A percentile compares a stretch with the other conserved stretches of the same genome.
These are phyloP conservation scores for Ceraceosorus bombacis DNA, from an alignment of 1,284 basidiomycete species.

Conservation along the genomic window DNA sequence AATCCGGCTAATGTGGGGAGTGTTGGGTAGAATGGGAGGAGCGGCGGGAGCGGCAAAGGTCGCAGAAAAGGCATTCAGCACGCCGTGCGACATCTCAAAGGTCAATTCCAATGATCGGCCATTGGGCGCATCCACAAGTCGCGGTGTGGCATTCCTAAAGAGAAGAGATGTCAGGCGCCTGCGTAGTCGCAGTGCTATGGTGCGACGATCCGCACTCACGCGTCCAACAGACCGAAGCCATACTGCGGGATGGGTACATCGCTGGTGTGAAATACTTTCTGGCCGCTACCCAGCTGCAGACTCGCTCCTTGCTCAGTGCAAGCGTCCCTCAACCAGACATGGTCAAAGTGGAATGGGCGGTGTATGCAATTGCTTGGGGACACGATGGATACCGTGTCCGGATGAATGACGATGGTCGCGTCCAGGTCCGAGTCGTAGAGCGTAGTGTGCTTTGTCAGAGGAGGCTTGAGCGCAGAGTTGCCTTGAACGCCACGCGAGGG, in stretches of 20 bases:
- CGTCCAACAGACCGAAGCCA: constrained; percentile 50
- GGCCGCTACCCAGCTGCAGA: constrained; percentile 65
- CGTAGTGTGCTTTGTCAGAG: too few species aligned
- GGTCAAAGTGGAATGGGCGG: constrained; percentile 30
- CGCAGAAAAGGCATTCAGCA: constrained; percentile 35
- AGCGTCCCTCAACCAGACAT: constrained; percentile 55
- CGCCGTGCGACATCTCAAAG: constrained; percentile 22
- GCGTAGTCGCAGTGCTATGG: neutral
- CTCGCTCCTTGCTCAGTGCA: constrained; percentile 54
- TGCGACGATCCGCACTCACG: constrained; percentile 49
- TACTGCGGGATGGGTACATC: constrained; percentile 49
- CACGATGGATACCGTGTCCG: too few species aligned
- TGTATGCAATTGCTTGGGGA: neutral
- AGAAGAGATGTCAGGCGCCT: too few species aligned
- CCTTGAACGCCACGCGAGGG: too few species aligned
- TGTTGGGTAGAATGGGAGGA: neutral
- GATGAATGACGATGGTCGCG: too few species aligned
- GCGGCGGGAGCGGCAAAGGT: constrained; percentile 14
- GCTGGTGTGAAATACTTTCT: constrained; percentile 66
- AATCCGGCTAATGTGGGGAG: constrained; percentile 45
- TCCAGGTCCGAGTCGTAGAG: too few species aligned
- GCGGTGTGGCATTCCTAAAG: too few species aligned
- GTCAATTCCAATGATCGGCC: constrained; percentile 15
- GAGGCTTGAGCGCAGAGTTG: too few species aligned
- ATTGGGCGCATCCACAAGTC: neutral